These are phyloP conservation scores for Neopestalotiopsis sp. DNA, from an alignment of 2,329 filamentous ascomycete genomes.

Conservation along the genomic window DNA sequence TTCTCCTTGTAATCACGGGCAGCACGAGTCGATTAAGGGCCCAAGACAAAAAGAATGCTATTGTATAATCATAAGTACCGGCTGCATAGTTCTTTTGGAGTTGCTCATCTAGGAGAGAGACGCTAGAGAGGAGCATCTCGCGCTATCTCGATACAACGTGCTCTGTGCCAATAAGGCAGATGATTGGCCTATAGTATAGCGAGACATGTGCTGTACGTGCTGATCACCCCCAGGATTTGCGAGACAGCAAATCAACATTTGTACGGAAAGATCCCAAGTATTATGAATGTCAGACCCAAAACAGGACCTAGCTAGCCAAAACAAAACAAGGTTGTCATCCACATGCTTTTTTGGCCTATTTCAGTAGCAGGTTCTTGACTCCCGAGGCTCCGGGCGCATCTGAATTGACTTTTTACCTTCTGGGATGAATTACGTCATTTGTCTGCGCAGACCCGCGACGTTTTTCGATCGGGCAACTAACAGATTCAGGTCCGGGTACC, in stretches of 20 bases:
- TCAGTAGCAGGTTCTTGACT: background rate
- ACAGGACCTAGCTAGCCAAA: background rate
- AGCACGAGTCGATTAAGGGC: too few species aligned
- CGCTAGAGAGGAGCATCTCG: too few species aligned
- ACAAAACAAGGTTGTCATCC: background rate
- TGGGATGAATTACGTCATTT: background rate
- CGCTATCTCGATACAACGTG: too few species aligned
- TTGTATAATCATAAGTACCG: too few species aligned
- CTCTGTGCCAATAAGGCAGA: background rate
- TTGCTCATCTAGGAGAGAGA: too few species aligned
- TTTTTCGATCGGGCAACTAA: background rate
- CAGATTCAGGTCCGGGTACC: background rate
- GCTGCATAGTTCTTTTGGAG: too few species aligned
- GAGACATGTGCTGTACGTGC: background rate
- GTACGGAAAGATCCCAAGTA: background rate
- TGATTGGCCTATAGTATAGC: slow-evolving; percentile 6
- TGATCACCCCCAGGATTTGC: background rate
- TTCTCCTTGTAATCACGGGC: too few species aligned
- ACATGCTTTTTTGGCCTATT: background rate
- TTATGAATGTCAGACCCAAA: background rate
- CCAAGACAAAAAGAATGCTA: too few species aligned
- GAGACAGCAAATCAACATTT: background rate
- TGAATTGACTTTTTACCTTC: background rate
- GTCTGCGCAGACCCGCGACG: background rate
- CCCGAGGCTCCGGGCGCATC: background rate